Conservation (phyloP, 345 rosid species). For the Limnanthes douglasii region DNA sequence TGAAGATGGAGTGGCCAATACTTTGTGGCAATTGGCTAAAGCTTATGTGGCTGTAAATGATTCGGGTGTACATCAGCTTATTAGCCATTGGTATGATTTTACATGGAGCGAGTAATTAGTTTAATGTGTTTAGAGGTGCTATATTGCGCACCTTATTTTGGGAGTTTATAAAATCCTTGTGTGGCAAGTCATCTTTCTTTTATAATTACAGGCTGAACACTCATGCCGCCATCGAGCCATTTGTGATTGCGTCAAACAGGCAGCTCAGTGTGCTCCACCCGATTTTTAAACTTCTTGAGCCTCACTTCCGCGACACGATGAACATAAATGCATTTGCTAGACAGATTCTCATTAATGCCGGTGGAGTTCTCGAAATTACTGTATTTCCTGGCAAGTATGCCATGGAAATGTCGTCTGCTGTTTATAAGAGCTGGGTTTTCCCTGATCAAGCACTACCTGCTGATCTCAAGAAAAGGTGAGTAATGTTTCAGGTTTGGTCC, state of each 20-base stretch:
- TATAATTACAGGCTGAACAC: constrained; percentile 38
- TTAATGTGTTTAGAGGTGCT: too few relatives aligned
- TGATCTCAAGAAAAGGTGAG: constrained; percentile 69
- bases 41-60: constrained; percentile 82
- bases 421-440: constrained; percentile 45
- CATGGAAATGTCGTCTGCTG: constrained; percentile 43
- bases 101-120: too few relatives aligned
- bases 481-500: too few relatives aligned
- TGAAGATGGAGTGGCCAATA: constrained; percentile 40
- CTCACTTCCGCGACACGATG: constrained; percentile 84
- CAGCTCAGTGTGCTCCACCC: constrained; percentile 78
- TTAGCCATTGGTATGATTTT: constrained; percentile 73
- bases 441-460: constrained; percentile 54
- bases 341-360: constrained; percentile 41
- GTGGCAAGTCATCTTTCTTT: too few relatives aligned
- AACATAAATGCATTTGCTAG: constrained; percentile 53
- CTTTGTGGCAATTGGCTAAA: constrained; percentile 78
- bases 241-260: constrained; percentile 57
- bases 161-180: too few relatives aligned
- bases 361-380: constrained; percentile 44
- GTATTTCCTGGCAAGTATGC: constrained; percentile 47
- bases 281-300: constrained; percentile 54
- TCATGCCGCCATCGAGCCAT: constrained; percentile 58
- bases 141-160: too few relatives aligned
- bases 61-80: constrained; percentile 80